These are phyloP conservation scores for Penicillium turbatum DNA, from an alignment of 495 filamentous ascomycete species.

Conservation along the genomic window DNA sequence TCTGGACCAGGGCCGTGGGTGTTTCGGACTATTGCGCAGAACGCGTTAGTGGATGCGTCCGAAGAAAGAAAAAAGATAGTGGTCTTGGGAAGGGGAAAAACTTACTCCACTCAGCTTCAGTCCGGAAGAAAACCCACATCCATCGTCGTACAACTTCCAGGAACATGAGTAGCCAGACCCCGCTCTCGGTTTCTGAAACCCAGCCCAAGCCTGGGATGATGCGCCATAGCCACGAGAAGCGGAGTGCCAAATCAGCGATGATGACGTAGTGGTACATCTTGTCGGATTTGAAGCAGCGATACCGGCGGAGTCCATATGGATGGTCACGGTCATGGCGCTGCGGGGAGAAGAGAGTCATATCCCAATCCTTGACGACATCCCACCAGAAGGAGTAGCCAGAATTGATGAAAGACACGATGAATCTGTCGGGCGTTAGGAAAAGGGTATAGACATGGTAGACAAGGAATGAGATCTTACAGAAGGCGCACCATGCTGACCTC, in stretches of 20 bases:
- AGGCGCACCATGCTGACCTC: conserved; percentile 54
- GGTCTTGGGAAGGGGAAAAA: conserved; percentile 8
- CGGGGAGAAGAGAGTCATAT: conserved; percentile 72
- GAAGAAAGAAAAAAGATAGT: background rate
- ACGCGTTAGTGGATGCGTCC: background rate
- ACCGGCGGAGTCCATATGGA: conserved; percentile 71
- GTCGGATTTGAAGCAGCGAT: conserved; percentile 62
- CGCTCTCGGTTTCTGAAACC: conserved; percentile 77
- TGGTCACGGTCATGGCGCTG: conserved; percentile 52
- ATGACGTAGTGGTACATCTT: conserved; percentile 82
- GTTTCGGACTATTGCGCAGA: conserved; percentile 44
- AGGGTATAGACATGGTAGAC: background rate
- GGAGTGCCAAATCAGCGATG: conserved; percentile 67
- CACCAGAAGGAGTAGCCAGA: conserved; percentile 94
- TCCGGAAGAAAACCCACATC: conserved; percentile 95
- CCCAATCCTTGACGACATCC: conserved; percentile 97
- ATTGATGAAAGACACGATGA: conserved; percentile 67
- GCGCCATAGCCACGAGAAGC: conserved; percentile 88
- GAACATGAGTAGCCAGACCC: conserved; percentile 81
- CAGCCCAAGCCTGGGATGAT: conserved; percentile 74
- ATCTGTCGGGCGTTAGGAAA: conserved; percentile 31
- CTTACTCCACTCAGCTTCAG: conserved; percentile 86
- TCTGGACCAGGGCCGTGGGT: conserved; percentile 50
- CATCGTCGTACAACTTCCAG: conserved; percentile 83
- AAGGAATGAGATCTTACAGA: conserved; percentile 38